A percentile compares a stretch with the other conserved stretches of the same genome.
These are phyloP conservation scores for Paragyromitra xinjiangensis DNA, from an alignment of 495 filamentous ascomycete species.

Conservation along the genomic window DNA sequence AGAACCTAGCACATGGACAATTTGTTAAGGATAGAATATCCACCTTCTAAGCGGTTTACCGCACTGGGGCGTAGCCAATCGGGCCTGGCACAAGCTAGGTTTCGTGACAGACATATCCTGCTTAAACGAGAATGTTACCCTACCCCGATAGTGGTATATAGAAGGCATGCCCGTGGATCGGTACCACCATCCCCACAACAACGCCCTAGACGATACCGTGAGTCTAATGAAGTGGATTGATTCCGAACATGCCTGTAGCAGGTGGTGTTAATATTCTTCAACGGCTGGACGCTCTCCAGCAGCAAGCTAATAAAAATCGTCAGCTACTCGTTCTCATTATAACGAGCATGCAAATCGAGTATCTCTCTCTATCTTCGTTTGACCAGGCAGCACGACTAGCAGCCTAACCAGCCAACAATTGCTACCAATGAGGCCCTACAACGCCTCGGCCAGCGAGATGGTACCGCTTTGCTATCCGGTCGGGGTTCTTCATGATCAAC, in stretches of 20 bases:
- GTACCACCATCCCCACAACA: background rate
- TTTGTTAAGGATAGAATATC: no score
- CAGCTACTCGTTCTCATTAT: slow-evolving; percentile 31
- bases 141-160: no score
- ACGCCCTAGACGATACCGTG: slow-evolving; percentile 5
- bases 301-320: slow-evolving; percentile 21
- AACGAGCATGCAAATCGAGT: slow-evolving; percentile 23
- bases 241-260: slow-evolving; percentile 26
- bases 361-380: slow-evolving; percentile 44
- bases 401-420: slow-evolving; percentile 34
- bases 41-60: no score
- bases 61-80: no score
- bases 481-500: slow-evolving; percentile 8
- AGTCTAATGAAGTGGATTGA: slow-evolving; percentile 24
- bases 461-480: slow-evolving; percentile 31
- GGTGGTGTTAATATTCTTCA: slow-evolving; percentile 18
- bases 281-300: background rate
- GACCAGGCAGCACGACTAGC: slow-evolving; percentile 29
- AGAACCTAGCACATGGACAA: no score
- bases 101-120: no score
- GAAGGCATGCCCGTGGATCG: no score
- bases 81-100: no score
- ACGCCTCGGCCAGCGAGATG: slow-evolving; percentile 26
- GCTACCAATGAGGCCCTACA: slow-evolving; percentile 22
- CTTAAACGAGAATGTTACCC: no score